Base-by-base conservation (phyloP, 1,139 yeast species). In the Lodderomyces metapsilosis region DNA sequence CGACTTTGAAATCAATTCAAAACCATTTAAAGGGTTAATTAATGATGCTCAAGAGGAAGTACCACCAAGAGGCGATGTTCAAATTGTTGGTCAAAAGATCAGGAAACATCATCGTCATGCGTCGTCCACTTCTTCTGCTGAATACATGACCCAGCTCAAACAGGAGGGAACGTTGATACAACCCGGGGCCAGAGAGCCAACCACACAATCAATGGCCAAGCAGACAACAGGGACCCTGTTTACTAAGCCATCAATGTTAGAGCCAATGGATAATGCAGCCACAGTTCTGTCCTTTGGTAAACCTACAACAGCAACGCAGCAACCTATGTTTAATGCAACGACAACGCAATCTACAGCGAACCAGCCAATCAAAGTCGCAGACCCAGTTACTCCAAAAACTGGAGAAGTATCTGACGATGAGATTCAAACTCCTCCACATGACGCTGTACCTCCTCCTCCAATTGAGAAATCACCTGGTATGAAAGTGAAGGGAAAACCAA, bases 1-100 rank as follows among this genome's bases (percentile, higher is more conserved):
- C 6, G 32, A 28, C 22, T 36, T 17, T 13, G 38, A 27, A 17
- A 36, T 36, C 28, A 28, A 50, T 17, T 44, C 46, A 5, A 36
- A 34, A 6, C 24, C 34, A 20, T 57, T 62, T 36, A 52, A 60
- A 13, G 55, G 48, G 12, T 57, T 61, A 23, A 44, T 66, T 25
- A 52, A 59, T 32, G 70, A 64, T 40, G 49, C 65, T 4, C 52
- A 65, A 43, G 47, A 42, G 2, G 66, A 59, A 32, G 70, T 66
- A 1, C 74, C 74, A 2, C 68, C 70, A 1, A 52, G 73, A 42
- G 71, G 71, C 1, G 74, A 68, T 47, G 52, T 66, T 11, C 53
- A 47, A 20, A 43, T 60, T 8, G 44, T 58, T 10, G 51, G 50
- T 16, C 54, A 52, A 5, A 56, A 51, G 35, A 52, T 60, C 22